phyloP scores from a whole-genome alignment of 2,329 filamentous ascomycete species.

The Curvularia spicifera region DNA sequence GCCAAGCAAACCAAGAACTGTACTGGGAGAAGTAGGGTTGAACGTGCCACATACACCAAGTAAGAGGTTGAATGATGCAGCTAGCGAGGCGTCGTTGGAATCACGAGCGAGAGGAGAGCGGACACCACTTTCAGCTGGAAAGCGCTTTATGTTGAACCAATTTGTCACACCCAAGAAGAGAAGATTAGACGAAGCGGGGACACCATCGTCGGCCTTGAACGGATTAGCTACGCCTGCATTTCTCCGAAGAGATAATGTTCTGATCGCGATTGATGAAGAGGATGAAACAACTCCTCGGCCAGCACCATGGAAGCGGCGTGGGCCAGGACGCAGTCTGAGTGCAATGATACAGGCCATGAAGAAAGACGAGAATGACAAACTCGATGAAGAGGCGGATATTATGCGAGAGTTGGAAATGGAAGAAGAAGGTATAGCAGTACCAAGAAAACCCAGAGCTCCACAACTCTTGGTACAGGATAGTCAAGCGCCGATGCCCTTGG shows the following conservation, averaged over 20 bases:
- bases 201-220: constrained; percentile 42
- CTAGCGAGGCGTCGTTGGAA: constrained; percentile 39
- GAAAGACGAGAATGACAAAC: constrained; percentile 58
- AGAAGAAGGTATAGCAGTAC: constrained; percentile 34
- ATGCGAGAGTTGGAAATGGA: constrained; percentile 72
- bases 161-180: constrained; percentile 67
- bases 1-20: constrained; percentile 45
- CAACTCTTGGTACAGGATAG: constrained; percentile 53
- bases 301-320: constrained; percentile 53
- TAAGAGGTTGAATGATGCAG: constrained; percentile 36
- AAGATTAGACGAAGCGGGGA: constrained; percentile 50
- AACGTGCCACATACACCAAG: constrained; percentile 51
- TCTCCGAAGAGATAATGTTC: constrained; percentile 60
- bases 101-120: constrained; percentile 43
- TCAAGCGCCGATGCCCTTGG: constrained; percentile 54
- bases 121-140: constrained; percentile 63
- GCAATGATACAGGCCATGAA: constrained; percentile 74
- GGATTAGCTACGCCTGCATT: constrained; percentile 74
- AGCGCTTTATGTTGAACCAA: constrained; percentile 65
- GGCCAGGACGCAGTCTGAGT: constrained; percentile 72
- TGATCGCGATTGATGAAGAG: constrained; percentile 65
- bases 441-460: constrained; percentile 36
- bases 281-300: constrained; percentile 43
- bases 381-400: constrained; percentile 77
- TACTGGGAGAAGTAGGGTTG: constrained; percentile 37